Evolutionary conservation across 2,329 filamentous ascomycete species (phyloP), one percentile per base, ranked within the genome.

Genomic region (Sarocladium strictum): DNA sequence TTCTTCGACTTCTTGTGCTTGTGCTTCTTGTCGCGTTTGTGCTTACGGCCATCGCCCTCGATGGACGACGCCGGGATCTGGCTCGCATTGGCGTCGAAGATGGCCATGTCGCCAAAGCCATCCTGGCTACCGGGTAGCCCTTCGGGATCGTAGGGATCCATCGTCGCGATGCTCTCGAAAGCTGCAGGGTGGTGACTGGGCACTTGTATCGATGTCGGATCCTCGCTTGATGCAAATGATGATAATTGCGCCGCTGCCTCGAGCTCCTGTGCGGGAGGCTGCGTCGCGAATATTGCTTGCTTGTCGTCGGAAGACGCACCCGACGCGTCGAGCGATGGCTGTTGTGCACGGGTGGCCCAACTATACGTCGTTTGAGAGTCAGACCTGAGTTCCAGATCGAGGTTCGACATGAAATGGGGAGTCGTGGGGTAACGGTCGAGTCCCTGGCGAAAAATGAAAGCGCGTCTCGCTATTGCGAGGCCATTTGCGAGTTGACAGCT

Each of bases 1-100:
- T 66, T 62, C 59, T 61, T 65, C 63, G 61, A 56, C 55, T 69
- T 65, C 56, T 68, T 65, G 56, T 68, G 68, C 54, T 64, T 65
- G 26, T 64, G 53, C 53, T 68, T 69, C 41, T 61, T 53, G 32
- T 53, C 50, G 50, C 50, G 50, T 40, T 53, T 40, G 12, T 40
- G 50, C 15, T 38, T 53, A 12, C 29, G 21, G 14, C 14, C 21
- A 14, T 40, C 50, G 35, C 32, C 33, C 5, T 53, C 35, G 50
- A 38, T 53, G 50, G 50, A 26, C 21, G 2, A 67, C 59, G 47
- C 69, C 62, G 4, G 57, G 55, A 15, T 66, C 60, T 38, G 50
- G 50, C 19, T 40, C 32, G 32, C 32, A 23, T 26, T 27, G 35
- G 32, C 35, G 50, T 53, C 50, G 24, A 53, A 53, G 21, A 53